Conservation (phyloP, 1,139 yeast genomes). For the Komagataea norvegica region DNA sequence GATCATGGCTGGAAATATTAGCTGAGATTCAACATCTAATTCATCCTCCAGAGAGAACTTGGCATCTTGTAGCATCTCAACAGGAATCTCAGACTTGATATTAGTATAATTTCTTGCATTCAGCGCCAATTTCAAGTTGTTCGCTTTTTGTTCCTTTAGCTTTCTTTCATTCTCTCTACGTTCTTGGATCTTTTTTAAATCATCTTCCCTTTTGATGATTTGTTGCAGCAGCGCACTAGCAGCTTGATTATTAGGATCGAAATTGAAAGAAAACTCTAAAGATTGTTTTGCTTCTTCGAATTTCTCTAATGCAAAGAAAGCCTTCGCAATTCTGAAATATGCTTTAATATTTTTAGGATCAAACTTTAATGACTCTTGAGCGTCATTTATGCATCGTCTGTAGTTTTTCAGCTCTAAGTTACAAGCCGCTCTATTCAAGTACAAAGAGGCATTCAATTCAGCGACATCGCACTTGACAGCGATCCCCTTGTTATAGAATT, state of each 20-base stretch:
- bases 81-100: slow-evolving; percentile 46
- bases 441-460: slow-evolving; percentile 56
- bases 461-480: slow-evolving; percentile 59
- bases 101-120: slow-evolving; percentile 49
- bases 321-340: slow-evolving; percentile 77
- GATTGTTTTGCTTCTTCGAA: slow-evolving; percentile 71
- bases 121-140: slow-evolving; percentile 49
- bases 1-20: slow-evolving; percentile 74
- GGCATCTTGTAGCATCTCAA: slow-evolving; percentile 32
- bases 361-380: slow-evolving; percentile 60
- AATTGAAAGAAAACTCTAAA: slow-evolving; percentile 55
- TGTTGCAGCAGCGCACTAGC: slow-evolving; percentile 40
- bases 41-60: slow-evolving; percentile 58
- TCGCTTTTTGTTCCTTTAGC: slow-evolving; percentile 28
- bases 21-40: slow-evolving; percentile 68
- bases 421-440: slow-evolving; percentile 86
- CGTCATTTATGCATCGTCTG: slow-evolving; percentile 82
- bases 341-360: slow-evolving; percentile 80
- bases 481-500: slow-evolving; percentile 74
- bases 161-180: slow-evolving; percentile 27
- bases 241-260: slow-evolving; percentile 57
- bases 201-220: slow-evolving; percentile 37
- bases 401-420: slow-evolving; percentile 80
- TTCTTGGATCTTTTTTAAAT: slow-evolving; percentile 23
- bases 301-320: slow-evolving; percentile 63